Evolutionary conservation across 805 yeast genomes (phyloP).

Genomic region (Ogataea ramenticola): DNA sequence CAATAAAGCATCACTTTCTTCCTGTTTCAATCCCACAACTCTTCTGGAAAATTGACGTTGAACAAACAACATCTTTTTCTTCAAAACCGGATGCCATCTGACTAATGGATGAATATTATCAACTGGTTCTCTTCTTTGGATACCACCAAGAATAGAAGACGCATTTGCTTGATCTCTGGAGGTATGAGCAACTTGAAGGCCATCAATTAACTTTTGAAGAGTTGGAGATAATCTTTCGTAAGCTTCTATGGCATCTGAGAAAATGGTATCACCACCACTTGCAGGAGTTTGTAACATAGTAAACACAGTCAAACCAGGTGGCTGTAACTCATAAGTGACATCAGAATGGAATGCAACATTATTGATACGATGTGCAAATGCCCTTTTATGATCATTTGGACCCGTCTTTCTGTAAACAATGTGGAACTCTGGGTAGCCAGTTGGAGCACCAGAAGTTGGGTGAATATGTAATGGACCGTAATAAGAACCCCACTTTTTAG

Average conservation of each 20-base stretch:
- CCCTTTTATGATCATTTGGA: slow-evolving; percentile 26
- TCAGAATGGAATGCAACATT: slow-evolving; percentile 59
- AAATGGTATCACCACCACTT: slow-evolving; percentile 75
- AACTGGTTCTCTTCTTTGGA: slow-evolving; percentile 59
- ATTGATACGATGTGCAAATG: slow-evolving; percentile 24
- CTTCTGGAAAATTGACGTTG: slow-evolving; percentile 57
- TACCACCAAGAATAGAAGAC: slow-evolving; percentile 48
- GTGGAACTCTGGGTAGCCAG: slow-evolving; percentile 46
- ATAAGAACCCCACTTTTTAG: slow-evolving; percentile 42
- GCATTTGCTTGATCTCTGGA: slow-evolving; percentile 63
- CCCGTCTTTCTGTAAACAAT: slow-evolving; percentile 42
- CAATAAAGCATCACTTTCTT: slow-evolving; percentile 59
- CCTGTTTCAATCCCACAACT: slow-evolving; percentile 65
- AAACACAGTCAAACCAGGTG: slow-evolving; percentile 62
- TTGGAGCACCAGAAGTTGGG: slow-evolving; percentile 64
- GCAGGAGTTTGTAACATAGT: slow-evolving; percentile 49
- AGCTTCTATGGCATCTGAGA: slow-evolving; percentile 65
- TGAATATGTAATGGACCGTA: slow-evolving; percentile 64
- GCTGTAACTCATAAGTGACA: slow-evolving; percentile 61
- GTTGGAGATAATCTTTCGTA: slow-evolving; percentile 64
- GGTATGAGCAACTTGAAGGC: slow-evolving; percentile 63
- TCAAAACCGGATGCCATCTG: slow-evolving; percentile 67
- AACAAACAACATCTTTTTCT: slow-evolving; percentile 49
- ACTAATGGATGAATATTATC: slow-evolving; percentile 63
- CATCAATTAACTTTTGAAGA: slow-evolving; percentile 49